These are phyloP conservation scores for Debaryomyces fabryi DNA, from an alignment of 1,139 yeast species.

Conservation along the genomic window DNA sequence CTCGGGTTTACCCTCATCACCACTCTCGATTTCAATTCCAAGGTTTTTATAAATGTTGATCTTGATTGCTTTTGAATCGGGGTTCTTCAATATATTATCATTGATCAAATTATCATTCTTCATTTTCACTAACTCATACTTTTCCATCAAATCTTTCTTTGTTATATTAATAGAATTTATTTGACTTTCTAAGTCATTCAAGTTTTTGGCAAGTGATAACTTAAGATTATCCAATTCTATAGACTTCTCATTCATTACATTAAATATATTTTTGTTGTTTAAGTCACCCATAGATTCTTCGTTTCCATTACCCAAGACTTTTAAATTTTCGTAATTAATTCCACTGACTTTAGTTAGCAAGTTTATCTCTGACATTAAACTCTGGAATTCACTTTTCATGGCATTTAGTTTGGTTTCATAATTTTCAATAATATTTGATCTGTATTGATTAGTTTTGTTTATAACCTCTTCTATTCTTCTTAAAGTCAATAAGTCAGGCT, in stretches of 20 bases:
- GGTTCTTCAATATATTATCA: constrained; percentile 27
- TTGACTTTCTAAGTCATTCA: constrained; percentile 58
- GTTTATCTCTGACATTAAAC: constrained; percentile 27
- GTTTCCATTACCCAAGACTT: constrained; percentile 11
- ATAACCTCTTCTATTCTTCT: constrained; percentile 50
- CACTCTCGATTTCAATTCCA: constrained; percentile 45
- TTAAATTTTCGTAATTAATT: constrained; percentile 17
- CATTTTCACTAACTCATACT: constrained; percentile 24
- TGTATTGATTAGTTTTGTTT: constrained; percentile 26
- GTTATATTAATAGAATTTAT: constrained; percentile 51
- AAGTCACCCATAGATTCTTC: constrained; percentile 6
- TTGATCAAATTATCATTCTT: constrained; percentile 27
- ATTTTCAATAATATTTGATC: constrained; percentile 28
- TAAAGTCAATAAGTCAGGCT: constrained; percentile 54
- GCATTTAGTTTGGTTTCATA: constrained; percentile 23
- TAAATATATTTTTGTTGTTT: constrained; percentile 27
- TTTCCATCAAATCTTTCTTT: constrained; percentile 41
- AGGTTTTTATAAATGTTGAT: constrained; percentile 47
- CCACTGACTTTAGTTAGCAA: constrained; percentile 25
- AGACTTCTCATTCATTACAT: constrained; percentile 31
- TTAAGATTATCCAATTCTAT: constrained; percentile 50
- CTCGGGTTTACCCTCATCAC: constrained; percentile 11
- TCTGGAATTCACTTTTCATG: constrained; percentile 21
- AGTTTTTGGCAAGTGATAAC: constrained; percentile 56
- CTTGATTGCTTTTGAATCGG: constrained; percentile 41